phyloP scores from a whole-genome alignment of 306 rosid genomes.

The Acacia crassicarpa region DNA sequence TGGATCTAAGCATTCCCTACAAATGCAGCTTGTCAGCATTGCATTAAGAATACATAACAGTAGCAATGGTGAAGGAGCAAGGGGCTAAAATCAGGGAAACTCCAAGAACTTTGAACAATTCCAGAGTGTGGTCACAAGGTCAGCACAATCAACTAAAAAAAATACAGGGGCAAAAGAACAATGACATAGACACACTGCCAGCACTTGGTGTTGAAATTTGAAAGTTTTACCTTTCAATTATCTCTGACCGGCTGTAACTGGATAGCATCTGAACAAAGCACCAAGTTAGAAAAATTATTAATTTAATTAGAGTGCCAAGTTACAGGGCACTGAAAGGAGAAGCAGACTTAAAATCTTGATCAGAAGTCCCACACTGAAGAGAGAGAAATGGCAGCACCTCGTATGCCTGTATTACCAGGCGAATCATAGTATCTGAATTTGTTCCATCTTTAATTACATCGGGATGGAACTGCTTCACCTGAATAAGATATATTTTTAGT shows the following conservation, averaged over 20 bases:
- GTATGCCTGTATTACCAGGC: constrained; percentile 84
- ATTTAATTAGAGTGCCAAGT: not conserved
- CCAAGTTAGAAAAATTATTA: constrained; percentile 1
- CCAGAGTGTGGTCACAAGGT: not conserved
- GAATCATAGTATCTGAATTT: constrained; percentile 69
- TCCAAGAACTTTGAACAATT: not conserved
- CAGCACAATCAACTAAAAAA: not conserved
- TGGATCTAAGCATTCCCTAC: constrained; percentile 90
- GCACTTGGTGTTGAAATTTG: not conserved
- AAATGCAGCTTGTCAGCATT: constrained; percentile 30
- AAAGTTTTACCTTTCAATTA: constrained; percentile 67
- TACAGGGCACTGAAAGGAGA: not conserved
- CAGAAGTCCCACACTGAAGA: not conserved
- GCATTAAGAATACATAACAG: not conserved
- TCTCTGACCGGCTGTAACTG: constrained; percentile 58
- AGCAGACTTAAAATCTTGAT: no score
- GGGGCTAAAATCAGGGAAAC: not conserved
- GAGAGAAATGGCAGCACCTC: constrained; percentile 43
- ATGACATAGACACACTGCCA: not conserved
- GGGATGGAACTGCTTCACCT: constrained; percentile 97
- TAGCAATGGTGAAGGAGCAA: not conserved
- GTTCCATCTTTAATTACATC: constrained; percentile 56
- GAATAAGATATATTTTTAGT: not conserved
- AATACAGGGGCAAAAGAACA: not conserved
- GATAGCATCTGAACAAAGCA: constrained; percentile 66